A percentile compares a stretch with the other conserved stretches of the same genome.
Evolutionary conservation across 129 eudicot species (phyloP).

Genomic region (Kitagawia praeruptora): DNA sequence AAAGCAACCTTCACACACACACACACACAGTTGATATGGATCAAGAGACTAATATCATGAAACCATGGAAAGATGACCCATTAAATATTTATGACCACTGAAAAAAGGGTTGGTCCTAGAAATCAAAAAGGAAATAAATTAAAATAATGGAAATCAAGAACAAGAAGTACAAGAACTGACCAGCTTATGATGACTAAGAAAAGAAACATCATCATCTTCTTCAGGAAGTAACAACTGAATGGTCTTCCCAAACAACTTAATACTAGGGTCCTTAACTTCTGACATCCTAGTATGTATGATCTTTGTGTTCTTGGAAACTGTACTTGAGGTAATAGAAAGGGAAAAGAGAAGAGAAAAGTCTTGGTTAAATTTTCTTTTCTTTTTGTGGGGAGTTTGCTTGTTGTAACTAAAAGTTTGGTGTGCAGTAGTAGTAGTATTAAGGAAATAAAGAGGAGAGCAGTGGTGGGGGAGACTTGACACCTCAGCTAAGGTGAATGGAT

Average conservation of each 20-base stretch:
- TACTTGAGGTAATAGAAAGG: slow-evolving; percentile 1
- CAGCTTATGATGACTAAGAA: neutral
- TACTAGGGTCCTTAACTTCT: slow-evolving; percentile 38
- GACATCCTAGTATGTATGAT: slow-evolving; percentile 20
- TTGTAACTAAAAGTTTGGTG: neutral
- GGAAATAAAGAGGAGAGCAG: neutral
- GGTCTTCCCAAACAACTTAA: slow-evolving; percentile 49
- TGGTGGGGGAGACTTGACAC: slow-evolving; percentile 24
- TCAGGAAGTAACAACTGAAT: slow-evolving; percentile 26
- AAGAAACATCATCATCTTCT: neutral
- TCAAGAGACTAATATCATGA: neutral
- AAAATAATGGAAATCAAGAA: neutral
- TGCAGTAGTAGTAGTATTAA: slow-evolving; percentile 8
- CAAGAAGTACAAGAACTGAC: slow-evolving; percentile 5
- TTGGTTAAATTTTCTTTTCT: slow-evolving; percentile 3
- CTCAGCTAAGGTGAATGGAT: slow-evolving; percentile 18
- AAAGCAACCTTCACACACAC: neutral
- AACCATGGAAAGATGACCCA: slow-evolving; percentile 12
- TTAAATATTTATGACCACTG: neutral
- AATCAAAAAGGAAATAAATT: neutral
- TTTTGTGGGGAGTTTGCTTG: neutral
- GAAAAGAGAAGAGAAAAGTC: neutral
- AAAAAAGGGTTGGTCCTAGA: slow-evolving; percentile 17
- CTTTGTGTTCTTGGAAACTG: neutral
- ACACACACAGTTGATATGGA: neutral